Base-by-base conservation (phyloP, 768 basidiomycete species). In the Agaricus sinodeliciosus region DNA sequence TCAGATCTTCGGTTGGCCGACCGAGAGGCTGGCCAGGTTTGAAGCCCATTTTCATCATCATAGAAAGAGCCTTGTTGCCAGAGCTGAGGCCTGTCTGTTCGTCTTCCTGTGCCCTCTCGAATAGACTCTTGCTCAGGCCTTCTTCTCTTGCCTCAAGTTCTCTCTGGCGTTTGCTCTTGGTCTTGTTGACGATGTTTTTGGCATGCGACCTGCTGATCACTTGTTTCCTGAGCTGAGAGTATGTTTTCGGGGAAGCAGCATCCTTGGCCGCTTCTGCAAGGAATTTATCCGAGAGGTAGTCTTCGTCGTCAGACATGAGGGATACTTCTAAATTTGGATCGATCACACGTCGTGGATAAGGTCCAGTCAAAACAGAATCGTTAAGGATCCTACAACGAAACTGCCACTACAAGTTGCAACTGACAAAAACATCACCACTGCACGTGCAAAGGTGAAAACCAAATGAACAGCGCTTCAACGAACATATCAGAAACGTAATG, bases 21-120 rank as follows among this genome's bases (percentile, higher is more conserved):
- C 90, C 90, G 26, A 93, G 74, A 12, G 87, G 75, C 65, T 91
- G 82, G 13, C 91, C 91, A 2, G 87, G 82, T 69, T 85, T 86
- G 72, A 90, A 94, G 0, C 91, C 91, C 91, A 93, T 93, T 70
- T 88, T 92, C 78, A 87, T 82, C 91, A 94, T 94, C 73, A 94
- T 92, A 13, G 80, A 77, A 49, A 93, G 71, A 7, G 90, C 91
- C 65, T 91, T 93, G 71, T 80, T 91, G 40, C 77, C 74, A 48
- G 72, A 67, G 39, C 71, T 69, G 18, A 73, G 62, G 5, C 79
- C 82, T 42, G 69, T 72, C 55, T 75, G 76, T 56, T 80, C 76
- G 41, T 81, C 79, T 62, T 89, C 85, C 63, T 78, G 75, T 19
- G 85, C 87, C 40, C 80, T 75, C 61, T 89, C 85, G 60, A 94